phyloP scores from a whole-genome alignment of 2,329 filamentous ascomycete species.

The Sordariomycetes sp. region DNA sequence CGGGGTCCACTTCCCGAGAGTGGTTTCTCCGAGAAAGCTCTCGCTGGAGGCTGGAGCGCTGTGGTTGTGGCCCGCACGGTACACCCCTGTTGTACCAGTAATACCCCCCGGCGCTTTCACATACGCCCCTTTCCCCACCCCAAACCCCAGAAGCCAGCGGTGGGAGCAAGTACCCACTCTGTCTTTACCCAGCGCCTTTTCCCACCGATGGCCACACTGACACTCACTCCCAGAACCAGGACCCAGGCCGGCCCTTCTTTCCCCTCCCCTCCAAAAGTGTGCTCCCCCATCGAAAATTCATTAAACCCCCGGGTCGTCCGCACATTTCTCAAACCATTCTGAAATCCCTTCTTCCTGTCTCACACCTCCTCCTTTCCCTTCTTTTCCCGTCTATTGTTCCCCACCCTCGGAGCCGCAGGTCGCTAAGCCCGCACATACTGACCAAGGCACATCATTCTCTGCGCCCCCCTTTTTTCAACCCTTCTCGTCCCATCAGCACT shows the following conservation, averaged over 20 bases:
- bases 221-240: constrained; percentile 1
- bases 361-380: constrained; percentile 2
- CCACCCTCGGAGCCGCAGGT: constrained; percentile 13
- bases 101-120: neutral
- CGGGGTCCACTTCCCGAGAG: too few species aligned
- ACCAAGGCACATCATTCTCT: constrained; percentile 12
- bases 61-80: neutral
- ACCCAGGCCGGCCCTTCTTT: constrained; percentile 6
- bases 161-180: neutral
- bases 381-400: constrained; percentile 16
- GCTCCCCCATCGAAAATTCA: constrained; percentile 15
- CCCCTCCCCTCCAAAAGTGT: constrained; percentile 13
- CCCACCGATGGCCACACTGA: constrained; percentile 9
- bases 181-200: constrained; percentile 6
- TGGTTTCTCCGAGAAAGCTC: too few species aligned
- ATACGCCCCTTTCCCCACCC: neutral
- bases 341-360: constrained; percentile 15
- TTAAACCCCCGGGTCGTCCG: constrained; percentile 24
- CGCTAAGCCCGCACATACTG: constrained; percentile 3
- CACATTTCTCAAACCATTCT: constrained; percentile 22
- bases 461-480: constrained; percentile 2
- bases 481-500: constrained; percentile 8
- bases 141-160: constrained; percentile 2
- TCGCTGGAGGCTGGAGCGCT: neutral
- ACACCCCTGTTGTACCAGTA: neutral